Percentiles rank a stretch among this genome's conserved stretches.
These are phyloP conservation scores for Lentinula sp. DNA, from an alignment of 768 basidiomycete genomes.

Conservation along the genomic window DNA sequence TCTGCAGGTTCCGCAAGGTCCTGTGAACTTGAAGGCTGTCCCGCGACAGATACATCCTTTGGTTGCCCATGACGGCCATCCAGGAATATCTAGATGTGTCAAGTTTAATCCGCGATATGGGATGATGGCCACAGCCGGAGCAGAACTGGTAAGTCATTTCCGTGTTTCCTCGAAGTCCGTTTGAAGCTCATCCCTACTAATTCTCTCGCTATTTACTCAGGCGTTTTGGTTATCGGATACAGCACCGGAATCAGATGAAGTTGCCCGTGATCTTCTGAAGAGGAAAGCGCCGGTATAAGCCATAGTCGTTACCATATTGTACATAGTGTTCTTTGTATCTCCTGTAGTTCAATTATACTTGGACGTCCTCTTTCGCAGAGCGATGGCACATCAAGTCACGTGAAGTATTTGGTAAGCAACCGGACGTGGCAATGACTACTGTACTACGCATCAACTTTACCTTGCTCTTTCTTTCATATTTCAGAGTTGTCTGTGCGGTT, in stretches of 20 bases:
- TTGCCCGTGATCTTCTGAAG: conserved; percentile 64
- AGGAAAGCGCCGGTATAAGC: conserved; percentile 27
- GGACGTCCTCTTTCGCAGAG: background rate
- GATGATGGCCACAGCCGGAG: conserved; percentile 83
- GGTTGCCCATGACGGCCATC: conserved; percentile 66
- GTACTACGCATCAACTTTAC: no score
- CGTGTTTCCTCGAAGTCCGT: background rate
- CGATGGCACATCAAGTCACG: no score
- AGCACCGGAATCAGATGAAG: conserved; percentile 61
- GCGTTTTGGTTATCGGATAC: conserved; percentile 51
- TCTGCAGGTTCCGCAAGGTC: conserved; percentile 44
- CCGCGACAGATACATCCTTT: conserved; percentile 39
- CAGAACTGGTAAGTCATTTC: conserved; percentile 59
- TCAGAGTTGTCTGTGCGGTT: no score
- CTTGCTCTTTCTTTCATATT: no score
- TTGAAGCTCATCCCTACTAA: background rate
- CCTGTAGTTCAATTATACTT: background rate
- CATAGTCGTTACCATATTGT: background rate
- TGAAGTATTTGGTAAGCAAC: no score
- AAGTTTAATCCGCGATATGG: conserved; percentile 84
- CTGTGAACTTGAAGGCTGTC: conserved; percentile 47
- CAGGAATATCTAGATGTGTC: conserved; percentile 80
- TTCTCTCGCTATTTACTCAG: conserved; percentile 13
- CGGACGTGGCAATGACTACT: no score
- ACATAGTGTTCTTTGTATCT: background rate